Percentiles rank a stretch among this genome's conserved stretches.
Conservation (phyloP, 2,329 filamentous ascomycete species). For the Fusarium hostae region DNA sequence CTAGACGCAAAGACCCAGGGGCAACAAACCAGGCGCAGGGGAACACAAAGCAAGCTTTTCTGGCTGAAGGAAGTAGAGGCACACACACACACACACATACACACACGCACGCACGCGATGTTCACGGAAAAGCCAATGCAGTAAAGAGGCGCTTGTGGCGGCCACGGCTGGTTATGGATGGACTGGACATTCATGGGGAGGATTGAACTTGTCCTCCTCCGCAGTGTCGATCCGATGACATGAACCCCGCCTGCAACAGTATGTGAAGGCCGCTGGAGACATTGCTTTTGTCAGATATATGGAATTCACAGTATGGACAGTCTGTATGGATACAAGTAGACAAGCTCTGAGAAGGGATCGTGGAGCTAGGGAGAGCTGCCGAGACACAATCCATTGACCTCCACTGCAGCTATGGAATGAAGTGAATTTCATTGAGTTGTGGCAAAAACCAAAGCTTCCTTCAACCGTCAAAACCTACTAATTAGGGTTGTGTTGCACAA, state of each 20-base stretch:
- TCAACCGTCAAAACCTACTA: background rate
- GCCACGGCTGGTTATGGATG: slow-evolving; percentile 16
- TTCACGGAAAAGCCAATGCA: slow-evolving; percentile 15
- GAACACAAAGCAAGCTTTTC: background rate
- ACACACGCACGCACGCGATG: background rate
- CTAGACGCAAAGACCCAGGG: slow-evolving; percentile 28
- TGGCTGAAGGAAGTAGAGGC: slow-evolving; percentile 13
- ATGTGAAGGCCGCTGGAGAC: slow-evolving; percentile 12
- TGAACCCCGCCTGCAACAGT: slow-evolving; percentile 12
- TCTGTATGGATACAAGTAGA: background rate
- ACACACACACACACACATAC: background rate
- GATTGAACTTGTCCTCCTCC: slow-evolving; percentile 22
- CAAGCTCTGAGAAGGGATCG: background rate
- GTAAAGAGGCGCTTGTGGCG: slow-evolving; percentile 41
- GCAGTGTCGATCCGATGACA: slow-evolving; percentile 38
- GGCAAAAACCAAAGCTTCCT: slow-evolving; percentile 12
- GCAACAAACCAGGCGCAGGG: background rate
- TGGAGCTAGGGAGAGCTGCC: slow-evolving; percentile 8
- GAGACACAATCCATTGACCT: slow-evolving; percentile 7
- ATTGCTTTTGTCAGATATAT: slow-evolving; percentile 14
- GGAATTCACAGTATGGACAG: background rate
- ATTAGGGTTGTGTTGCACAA: slow-evolving; percentile 1
- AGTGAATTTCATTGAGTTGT: slow-evolving; percentile 11
- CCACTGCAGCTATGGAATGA: slow-evolving; percentile 19
- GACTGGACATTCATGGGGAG: slow-evolving; percentile 9